Base-by-base conservation (phyloP, 352 stramenopile genomes). In the Globisporangium cederbergense region DNA sequence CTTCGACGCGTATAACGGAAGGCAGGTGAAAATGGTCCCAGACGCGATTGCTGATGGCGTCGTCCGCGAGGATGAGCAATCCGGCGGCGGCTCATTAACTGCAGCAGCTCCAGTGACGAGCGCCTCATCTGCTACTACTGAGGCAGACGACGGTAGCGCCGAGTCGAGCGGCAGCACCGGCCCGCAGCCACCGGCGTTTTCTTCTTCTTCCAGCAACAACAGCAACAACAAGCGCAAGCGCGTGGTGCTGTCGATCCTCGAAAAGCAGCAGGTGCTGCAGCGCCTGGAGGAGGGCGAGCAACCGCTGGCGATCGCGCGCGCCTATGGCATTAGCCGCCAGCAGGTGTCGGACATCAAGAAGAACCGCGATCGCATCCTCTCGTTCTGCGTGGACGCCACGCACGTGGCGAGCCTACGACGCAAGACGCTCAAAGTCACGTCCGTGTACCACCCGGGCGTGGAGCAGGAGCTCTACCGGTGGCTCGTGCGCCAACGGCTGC, bases 311-410 rank as follows among this genome's bases (percentile, higher is more conserved):
- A 83, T 94, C 70, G 80, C 86, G 9, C 68, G 71, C 0, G 59
- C 74, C 25, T 90, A 90, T 60, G 81, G 76, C 40, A 94, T 94
- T 65, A 89, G 77, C 49, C 78, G 86, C 1, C 86, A 94, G 66
- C 86, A 94, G 66, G 79, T 94, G 10, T 92, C 83, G 16, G 86
- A 94, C 65, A 93, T 94, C 63, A 94, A 94, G 73, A 94, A 93
- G 68, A 94, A 94, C 74, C 74, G 74, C 45, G 80, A 89, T 9
- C 74, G 86, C 38, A 94, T 94, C 60, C 59, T 94, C 60, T 74
- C 78, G 51, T 91, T 89, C 49, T 94, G 86, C 47, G 68, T 82
- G 3, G 80, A 94, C 54, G 86, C 83, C 55, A 89, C 90, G 58
- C 82, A 92, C 58, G 65, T 90, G 34, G 83, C 78, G 1, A 90